Conservation (phyloP, 106 monocot species). For the Apostasia shenzhenica region DNA sequence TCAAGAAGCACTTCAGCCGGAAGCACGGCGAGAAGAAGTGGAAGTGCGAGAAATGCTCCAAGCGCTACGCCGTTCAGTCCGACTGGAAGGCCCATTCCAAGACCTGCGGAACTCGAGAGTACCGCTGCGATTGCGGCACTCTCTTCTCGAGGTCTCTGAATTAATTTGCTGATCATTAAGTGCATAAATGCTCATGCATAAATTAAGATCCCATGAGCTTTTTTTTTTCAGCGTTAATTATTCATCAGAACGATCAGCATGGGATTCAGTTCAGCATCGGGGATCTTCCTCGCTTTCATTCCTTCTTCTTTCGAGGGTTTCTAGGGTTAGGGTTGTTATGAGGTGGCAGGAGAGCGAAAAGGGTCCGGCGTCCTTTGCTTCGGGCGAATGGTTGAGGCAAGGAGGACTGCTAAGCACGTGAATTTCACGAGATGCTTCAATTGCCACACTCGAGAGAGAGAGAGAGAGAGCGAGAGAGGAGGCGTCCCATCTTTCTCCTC, state of each 20-base stretch:
- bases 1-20: constrained; percentile 87
- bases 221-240: neutral
- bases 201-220: neutral
- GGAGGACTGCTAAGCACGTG: constrained; percentile 54
- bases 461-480: neutral
- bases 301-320: constrained; percentile 3
- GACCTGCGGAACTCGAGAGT: constrained; percentile 86
- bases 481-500: constrained; percentile 22
- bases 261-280: neutral
- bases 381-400: neutral
- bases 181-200: neutral
- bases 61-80: constrained; percentile 85
- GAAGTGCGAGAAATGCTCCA: constrained; percentile 93
- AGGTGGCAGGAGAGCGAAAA: constrained; percentile 1
- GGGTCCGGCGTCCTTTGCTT: neutral
- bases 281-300: neutral
- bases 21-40: constrained; percentile 97
- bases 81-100: constrained; percentile 89
- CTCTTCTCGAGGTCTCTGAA: constrained; percentile 70
- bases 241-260: constrained; percentile 1
- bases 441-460: neutral
- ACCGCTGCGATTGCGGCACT: constrained; percentile 88
- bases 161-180: neutral
- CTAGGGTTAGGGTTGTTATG: constrained; percentile 30
- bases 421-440: constrained; percentile 11